Evolutionary conservation across 352 stramenopile species (phyloP), one percentile per base, ranked within the genome.

Genomic region (Nothophytophthora sp.): DNA sequence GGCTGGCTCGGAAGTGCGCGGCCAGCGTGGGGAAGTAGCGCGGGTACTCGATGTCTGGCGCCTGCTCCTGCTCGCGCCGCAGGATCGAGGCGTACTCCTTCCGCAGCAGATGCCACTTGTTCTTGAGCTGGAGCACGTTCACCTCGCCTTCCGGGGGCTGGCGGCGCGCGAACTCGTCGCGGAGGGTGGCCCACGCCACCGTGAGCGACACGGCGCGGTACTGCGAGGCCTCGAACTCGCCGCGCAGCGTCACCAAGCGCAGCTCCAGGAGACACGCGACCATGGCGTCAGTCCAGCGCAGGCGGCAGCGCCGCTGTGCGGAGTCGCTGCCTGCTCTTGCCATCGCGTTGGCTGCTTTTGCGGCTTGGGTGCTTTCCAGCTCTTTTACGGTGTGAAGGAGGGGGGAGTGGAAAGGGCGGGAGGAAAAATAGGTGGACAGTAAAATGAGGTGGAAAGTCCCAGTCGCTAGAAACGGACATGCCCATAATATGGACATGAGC

Each of bases 41-140:
- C 10, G 34, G 34, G 5, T 16, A 35, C 13, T 40, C 16, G 12
- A 40, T 40, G 33, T 40, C 13, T 9, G 29, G 5, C 12, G 34
- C 33, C n/a, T 3, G 12, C 33, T 25, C 11, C 34, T 24, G n/a
- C 5, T 40, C 19, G 5, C 16, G n/a, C 5, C 1, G 34, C 19
- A 6, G 8, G 8, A 22, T 6, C 13, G 34, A 15, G 13, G 24
- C 19, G 12, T 25, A 40, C 34, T 40, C 34, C 16, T 16, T 40
- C n/a, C 34, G 34, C 34, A 40, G 15, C 16, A 18, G n/a, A 9
- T 22, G 8, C n/a, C 20, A 40, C 34, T 40, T 40, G 34, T 40
- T 40, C 34, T 40, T 40, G 34, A 40, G 34, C 34, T 40, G 34
- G n/a, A 40, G 19, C 34, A 40, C 34, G 12, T 16, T 13, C 29